Percentiles rank a stretch among this genome's conserved stretches.
phyloP scores from a whole-genome alignment of 2,329 filamentous ascomycete genomes.

The Aspergillus udagawae region DNA sequence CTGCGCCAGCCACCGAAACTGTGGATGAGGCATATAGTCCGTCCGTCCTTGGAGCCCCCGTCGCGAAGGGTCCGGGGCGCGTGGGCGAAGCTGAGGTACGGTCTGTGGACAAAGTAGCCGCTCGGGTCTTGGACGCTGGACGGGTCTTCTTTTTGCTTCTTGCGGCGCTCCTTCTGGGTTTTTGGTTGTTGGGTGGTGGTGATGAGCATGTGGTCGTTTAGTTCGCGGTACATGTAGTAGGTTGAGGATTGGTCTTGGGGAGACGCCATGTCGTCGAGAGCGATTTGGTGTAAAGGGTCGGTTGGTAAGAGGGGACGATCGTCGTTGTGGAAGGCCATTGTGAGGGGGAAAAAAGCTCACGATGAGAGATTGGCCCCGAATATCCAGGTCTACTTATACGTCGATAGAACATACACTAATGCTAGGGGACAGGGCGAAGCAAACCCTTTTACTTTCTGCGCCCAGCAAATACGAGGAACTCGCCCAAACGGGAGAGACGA shows the following conservation, averaged over 20 bases:
- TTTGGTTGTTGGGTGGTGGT: constrained; percentile 6
- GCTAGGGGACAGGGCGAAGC: neutral
- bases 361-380: neutral
- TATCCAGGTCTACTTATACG: neutral
- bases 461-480: neutral
- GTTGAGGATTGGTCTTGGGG: neutral
- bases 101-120: constrained; percentile 12
- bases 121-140: neutral
- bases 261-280: neutral
- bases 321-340: no score
- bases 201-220: constrained; percentile 4
- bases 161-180: neutral
- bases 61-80: constrained; percentile 8
- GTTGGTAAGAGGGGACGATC: neutral
- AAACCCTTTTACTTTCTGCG: no score
- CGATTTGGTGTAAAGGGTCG: neutral
- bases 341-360: no score
- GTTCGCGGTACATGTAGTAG: constrained; percentile 11
- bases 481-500: neutral
- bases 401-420: neutral
- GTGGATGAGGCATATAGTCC: constrained; percentile 9
- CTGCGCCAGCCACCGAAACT: constrained; percentile 5
- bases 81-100: constrained; percentile 4
- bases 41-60: constrained; percentile 2
- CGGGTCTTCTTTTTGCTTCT: neutral